phyloP scores from a whole-genome alignment of 768 basidiomycete genomes.

The Phanerochaete carnosa region DNA sequence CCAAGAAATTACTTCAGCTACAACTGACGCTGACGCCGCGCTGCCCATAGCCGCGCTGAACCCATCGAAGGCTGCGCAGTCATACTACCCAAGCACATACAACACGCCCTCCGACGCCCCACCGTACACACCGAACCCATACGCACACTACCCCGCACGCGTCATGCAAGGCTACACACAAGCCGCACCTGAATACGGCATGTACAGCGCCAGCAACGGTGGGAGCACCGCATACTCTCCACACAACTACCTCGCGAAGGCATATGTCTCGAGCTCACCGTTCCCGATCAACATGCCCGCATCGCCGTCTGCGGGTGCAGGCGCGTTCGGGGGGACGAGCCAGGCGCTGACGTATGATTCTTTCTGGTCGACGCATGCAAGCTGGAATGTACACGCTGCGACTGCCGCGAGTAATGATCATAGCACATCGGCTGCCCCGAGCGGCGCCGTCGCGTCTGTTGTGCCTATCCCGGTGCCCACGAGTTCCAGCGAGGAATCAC shows the following conservation, averaged over 20 bases:
- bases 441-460: too few relatives aligned
- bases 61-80: background rate
- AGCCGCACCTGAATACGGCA: background rate
- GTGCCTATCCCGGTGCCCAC: background rate
- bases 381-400: background rate
- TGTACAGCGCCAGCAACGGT: background rate
- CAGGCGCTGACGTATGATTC: conserved; percentile 15
- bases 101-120: background rate
- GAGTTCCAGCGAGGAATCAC: background rate
- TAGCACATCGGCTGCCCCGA: too few relatives aligned
- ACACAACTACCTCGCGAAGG: conserved; percentile 3
- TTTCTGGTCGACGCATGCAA: conserved; percentile 16
- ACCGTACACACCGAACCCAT: background rate
- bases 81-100: background rate
- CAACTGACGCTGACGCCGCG: background rate
- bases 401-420: too few relatives aligned
- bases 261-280: conserved; percentile 7
- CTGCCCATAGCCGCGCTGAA: background rate
- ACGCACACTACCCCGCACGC: conserved; percentile 6
- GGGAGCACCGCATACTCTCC: background rate
- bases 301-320: background rate
- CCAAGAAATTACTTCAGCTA: background rate
- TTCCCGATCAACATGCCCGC: conserved; percentile 7
- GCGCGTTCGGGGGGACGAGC: background rate
- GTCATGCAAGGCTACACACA: background rate